Percentiles rank a stretch among this genome's conserved stretches.
These are phyloP conservation scores for Cardiospermum halicacabum DNA, from an alignment of 345 rosid genomes.

Conservation along the genomic window DNA sequence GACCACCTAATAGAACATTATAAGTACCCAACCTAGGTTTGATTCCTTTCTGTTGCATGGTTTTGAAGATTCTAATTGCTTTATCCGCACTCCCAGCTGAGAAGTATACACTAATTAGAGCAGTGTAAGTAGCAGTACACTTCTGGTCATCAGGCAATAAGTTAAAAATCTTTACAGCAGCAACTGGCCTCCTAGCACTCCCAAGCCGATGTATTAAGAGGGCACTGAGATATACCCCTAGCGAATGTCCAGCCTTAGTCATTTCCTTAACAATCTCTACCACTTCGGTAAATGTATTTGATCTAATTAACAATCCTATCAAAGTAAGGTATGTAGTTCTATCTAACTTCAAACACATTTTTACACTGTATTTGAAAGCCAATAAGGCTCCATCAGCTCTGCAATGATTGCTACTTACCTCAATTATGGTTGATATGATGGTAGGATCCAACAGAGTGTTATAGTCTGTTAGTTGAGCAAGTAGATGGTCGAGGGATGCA, in stretches of 20 bases:
- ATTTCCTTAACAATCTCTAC: conserved; percentile 47
- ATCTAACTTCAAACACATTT: conserved; percentile 43
- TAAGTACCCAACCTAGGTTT: conserved; percentile 65
- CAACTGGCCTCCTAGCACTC: conserved; percentile 59
- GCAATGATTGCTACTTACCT: conserved; percentile 32
- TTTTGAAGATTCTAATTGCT: conserved; percentile 51
- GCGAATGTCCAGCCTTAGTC: conserved; percentile 49
- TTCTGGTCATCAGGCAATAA: conserved; percentile 55
- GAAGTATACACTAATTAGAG: conserved; percentile 61
- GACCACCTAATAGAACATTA: conserved; percentile 60
- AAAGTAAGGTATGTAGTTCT: conserved; percentile 55
- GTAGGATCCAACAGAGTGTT: conserved; percentile 35
- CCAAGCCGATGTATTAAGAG: conserved; percentile 67
- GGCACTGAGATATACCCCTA: conserved; percentile 55
- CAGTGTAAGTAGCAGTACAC: conserved; percentile 64
- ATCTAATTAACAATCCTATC: conserved; percentile 50
- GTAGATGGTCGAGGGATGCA: conserved; percentile 48
- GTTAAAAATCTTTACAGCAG: conserved; percentile 56
- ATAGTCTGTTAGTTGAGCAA: conserved; percentile 35
- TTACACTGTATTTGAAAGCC: conserved; percentile 56
- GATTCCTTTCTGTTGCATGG: conserved; percentile 50
- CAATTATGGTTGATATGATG: conserved; percentile 45
- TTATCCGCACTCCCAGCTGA: conserved; percentile 70
- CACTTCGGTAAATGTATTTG: conserved; percentile 33
- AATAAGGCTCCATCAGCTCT: conserved; percentile 54